Base-by-base conservation (phyloP, 495 filamentous ascomycete genomes). In the Talaromyces stipitatus region DNA sequence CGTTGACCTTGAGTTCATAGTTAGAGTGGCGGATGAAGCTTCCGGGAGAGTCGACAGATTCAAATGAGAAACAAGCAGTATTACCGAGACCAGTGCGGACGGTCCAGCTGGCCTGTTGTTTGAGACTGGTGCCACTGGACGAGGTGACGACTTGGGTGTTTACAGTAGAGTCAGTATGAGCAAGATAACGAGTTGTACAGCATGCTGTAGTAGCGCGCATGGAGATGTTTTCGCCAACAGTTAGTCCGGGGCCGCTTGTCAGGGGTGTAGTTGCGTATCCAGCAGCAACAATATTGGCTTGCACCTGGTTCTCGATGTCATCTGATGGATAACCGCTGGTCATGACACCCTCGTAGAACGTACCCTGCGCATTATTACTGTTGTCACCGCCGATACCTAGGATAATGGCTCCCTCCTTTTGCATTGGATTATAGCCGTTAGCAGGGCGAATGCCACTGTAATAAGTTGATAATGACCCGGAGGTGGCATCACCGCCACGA, bases 341-440 rank as follows among this genome's bases (percentile, higher is more conserved):
- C 80, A 84, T 81, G 2, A 76, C 81, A 43, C 81, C 81, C 63
- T 84, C 80, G 66, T 84, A 84, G 68, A 82, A 83, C 0, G 81
- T 84, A 41, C 81, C 81, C 64, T 84, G 79, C 12, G 72, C 79
- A 53, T 73, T 53, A 47, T 63, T 61, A 56, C 78, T 82, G 68
- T 84, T 82, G 56, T 82, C 79, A 20, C 79, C 79, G 43, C 80
- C 80, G 54, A 80, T 82, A 28, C 80, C 79, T 22, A 83, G 80
- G 59, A 83, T 78, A 54, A 83, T 82, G 47, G 81, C 76, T 16
- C 80, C 79, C 57, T 84, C 80, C 58, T 83, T 82, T 67, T 61
- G 66, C 80, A 84, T 84, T 0, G 80, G 80, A 66, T 81, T 79
- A 62, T 83, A 84, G 45, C 79, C 80, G 45, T 63, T 60, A 50